Evolutionary conservation across 225 moss, liverwort and hornwort genomes (phyloP), one percentile per base, ranked within the genome.

Genomic region (Climacium dendroides): DNA sequence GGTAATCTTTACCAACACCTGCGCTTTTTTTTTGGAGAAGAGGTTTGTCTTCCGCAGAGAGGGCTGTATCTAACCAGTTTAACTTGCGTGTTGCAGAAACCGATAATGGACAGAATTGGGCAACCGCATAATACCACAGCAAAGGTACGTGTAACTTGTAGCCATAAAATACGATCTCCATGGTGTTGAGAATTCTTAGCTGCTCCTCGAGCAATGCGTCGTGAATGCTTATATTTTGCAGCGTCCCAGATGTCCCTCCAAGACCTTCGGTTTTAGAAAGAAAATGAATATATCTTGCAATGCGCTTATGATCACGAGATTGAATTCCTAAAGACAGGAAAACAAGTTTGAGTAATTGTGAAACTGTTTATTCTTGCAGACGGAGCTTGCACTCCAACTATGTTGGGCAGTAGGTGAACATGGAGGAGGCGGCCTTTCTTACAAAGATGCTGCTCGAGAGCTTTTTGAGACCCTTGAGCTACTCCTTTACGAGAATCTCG

Each of bases 361-460:
- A 62, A 57, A 41, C 20, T 70, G 45, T 74, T 30, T 74, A 54
- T 74, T 90, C 26, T 83, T 75, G 86, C 95, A 98, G 98, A 95
- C 94, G 73, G 98, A 99, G 83, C 91, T 99, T 80, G 98, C 96
- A 35, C 89, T 97, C 48, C 98, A 99, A 84, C 93, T 99, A 66
- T 97, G 97, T 83, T 99, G 98, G 98, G 97, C 96, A 86, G 95
- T 97, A 73, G 98, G 98, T 85, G 98, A 99, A 90, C 94, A 99
- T 89, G 98, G 97, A 35, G 97, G 97, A 90, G 98, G 98, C 19
- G 98, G 98, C 26, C 73, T 92, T 74, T 83, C 92, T 45, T 92
- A 93, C 85, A 97, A 97, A 87, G 94, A 93, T 79, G 97, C 95
- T 52, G 98, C 97, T 59, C 94, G 98, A 72, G 97, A 96, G 90